Percentiles rank a stretch among this genome's conserved stretches.
Evolutionary conservation across 805 yeast genomes (phyloP).

Genomic region (Wickerhamiella occidentalis): DNA sequence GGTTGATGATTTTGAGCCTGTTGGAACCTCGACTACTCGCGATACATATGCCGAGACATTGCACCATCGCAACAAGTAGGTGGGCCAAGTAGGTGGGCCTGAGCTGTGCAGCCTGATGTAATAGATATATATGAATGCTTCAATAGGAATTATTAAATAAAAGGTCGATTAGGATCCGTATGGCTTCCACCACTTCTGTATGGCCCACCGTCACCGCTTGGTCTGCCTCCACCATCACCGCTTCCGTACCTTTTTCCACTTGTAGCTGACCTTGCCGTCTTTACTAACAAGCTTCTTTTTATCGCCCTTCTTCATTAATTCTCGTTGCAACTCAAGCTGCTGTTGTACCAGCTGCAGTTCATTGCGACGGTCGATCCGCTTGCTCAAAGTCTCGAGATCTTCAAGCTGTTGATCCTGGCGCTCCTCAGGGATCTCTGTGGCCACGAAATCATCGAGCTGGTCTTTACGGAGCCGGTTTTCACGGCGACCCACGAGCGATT

Average conservation of each 20-base stretch:
- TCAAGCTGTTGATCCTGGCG: constrained; percentile 42
- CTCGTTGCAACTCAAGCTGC: constrained; percentile 66
- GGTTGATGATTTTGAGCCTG: not conserved
- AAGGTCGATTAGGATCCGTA: too few relatives aligned
- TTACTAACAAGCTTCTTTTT: constrained; percentile 60
- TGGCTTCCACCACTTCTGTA: too few relatives aligned
- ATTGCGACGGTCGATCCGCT: constrained; percentile 54
- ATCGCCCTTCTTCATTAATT: constrained; percentile 81
- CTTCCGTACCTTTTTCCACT: constrained; percentile 60
- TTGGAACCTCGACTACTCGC: not conserved
- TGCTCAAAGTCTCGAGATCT: constrained; percentile 47
- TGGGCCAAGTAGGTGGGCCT: too few relatives aligned
- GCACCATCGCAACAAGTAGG: constrained; percentile 1
- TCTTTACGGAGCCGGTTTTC: constrained; percentile 59
- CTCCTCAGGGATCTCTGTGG: constrained; percentile 9
- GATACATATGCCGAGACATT: not conserved
- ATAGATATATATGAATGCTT: too few relatives aligned
- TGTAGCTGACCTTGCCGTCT: constrained; percentile 58
- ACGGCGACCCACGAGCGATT: constrained; percentile 43
- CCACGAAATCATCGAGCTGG: constrained; percentile 36
- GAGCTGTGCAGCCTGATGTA: too few relatives aligned
- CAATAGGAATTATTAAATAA: too few relatives aligned
- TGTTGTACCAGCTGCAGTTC: constrained; percentile 57
- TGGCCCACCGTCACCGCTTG: too few relatives aligned
- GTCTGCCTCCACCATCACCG: not conserved